Evolutionary conservation across 2,329 filamentous ascomycete species (phyloP).

Genomic region (Pseudocercospora musae): DNA sequence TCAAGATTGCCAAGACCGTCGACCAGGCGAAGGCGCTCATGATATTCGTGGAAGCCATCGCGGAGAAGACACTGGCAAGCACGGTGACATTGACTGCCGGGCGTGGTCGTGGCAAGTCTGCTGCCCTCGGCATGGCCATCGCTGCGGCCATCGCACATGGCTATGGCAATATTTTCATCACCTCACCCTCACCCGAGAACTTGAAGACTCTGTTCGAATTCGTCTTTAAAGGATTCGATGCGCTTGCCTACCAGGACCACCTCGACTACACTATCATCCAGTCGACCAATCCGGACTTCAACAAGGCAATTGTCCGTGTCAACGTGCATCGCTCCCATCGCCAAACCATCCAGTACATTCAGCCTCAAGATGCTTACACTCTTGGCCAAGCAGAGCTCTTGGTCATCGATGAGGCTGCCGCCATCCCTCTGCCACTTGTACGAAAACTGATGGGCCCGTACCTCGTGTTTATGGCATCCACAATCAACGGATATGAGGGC

Average conservation of each 20-base stretch:
- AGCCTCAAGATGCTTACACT: slow-evolving; percentile 92
- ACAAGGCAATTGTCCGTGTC: slow-evolving; percentile 96
- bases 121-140: slow-evolving; percentile 88
- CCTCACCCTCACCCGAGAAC: slow-evolving; percentile 94
- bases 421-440: slow-evolving; percentile 89
- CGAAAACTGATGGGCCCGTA: slow-evolving; percentile 95
- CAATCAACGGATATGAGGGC: slow-evolving; percentile 97
- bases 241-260: slow-evolving; percentile 88
- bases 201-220: slow-evolving; percentile 98
- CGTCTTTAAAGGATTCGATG: slow-evolving; percentile 96
- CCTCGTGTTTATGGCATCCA: slow-evolving; percentile 98
- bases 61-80: slow-evolving; percentile 90
- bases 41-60: slow-evolving; percentile 93
- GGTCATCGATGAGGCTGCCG: slow-evolving; percentile 95
- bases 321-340: slow-evolving; percentile 93
- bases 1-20: slow-evolving; percentile 81
- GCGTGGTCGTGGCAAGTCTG: slow-evolving; percentile 94
- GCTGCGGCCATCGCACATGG: slow-evolving; percentile 92
- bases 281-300: slow-evolving; percentile 96
- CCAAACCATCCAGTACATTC: slow-evolving; percentile 97
- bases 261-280: slow-evolving; percentile 97
- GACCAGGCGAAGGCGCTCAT: slow-evolving; percentile 97
- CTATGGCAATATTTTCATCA: slow-evolving; percentile 99
- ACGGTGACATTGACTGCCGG: slow-evolving; percentile 92
- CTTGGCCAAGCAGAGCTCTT: slow-evolving; percentile 91